Percentiles rank a stretch among this genome's conserved stretches.
Conservation (phyloP, 2,329 filamentous ascomycete species). For the Aspergillus arachidicola region DNA sequence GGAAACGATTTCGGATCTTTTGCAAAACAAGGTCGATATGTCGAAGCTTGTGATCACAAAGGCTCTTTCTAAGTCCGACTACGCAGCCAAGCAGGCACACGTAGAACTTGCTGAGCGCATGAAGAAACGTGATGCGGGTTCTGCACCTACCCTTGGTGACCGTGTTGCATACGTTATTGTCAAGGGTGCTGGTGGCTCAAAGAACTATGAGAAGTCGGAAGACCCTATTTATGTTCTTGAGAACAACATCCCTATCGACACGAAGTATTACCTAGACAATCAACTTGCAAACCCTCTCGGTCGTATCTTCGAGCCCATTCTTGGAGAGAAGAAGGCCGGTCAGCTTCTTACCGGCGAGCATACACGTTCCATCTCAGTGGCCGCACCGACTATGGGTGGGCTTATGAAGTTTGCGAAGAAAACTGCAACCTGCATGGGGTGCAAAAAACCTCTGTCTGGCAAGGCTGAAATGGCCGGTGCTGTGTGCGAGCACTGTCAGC, state of each 20-base stretch:
- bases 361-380: conserved; percentile 90
- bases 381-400: conserved; percentile 85
- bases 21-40: conserved; percentile 99
- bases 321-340: conserved; percentile 88
- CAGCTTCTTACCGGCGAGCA: conserved; percentile 89
- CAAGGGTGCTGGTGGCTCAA: conserved; percentile 83
- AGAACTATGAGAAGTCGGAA: conserved; percentile 96
- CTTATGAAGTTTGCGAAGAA: conserved; percentile 99
- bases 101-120: conserved; percentile 94
- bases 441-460: conserved; percentile 88
- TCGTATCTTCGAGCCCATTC: conserved; percentile 96
- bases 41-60: conserved; percentile 99
- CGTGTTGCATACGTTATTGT: conserved; percentile 98
- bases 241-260: conserved; percentile 97
- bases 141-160: conserved; percentile 87
- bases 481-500: conserved; percentile 82
- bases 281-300: conserved; percentile 92
- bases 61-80: conserved; percentile 86
- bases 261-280: conserved; percentile 97
- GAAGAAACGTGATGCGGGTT: conserved; percentile 94
- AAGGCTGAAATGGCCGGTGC: conserved; percentile 81
- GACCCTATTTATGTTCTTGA: conserved; percentile 97
- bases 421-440: conserved; percentile 97
- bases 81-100: conserved; percentile 91
- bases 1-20: conserved; percentile 86